A percentile compares a stretch with the other conserved stretches of the same genome.
Evolutionary conservation across 257 asterid genomes (phyloP).

Genomic region (Solanum megistacrolobum): DNA sequence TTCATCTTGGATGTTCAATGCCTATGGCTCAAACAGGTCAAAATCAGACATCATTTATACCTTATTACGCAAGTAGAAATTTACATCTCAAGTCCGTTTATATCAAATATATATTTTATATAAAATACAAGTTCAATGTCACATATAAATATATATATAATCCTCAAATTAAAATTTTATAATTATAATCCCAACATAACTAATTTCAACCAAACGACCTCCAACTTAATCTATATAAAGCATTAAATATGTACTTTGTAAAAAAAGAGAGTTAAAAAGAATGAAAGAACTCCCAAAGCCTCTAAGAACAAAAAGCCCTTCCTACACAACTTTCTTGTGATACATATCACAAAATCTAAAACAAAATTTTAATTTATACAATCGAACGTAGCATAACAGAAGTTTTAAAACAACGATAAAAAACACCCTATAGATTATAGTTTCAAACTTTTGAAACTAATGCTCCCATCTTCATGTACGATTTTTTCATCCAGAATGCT

Average conservation of each 20-base stretch:
- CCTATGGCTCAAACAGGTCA: too few relatives aligned
- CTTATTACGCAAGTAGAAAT: too few relatives aligned
- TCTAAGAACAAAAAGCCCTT: neutral
- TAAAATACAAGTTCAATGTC: neutral
- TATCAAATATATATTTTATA: too few relatives aligned
- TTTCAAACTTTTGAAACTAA: neutral
- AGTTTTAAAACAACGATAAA: neutral
- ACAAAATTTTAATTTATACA: neutral
- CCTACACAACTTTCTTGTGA: neutral
- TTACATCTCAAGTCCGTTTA: too few relatives aligned
- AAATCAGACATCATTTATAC: too few relatives aligned
- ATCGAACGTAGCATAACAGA: neutral
- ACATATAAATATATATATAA: neutral
- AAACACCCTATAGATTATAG: neutral
- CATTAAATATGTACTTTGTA: neutral
- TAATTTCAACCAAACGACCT: neutral
- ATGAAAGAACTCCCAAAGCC: neutral
- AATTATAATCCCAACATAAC: neutral
- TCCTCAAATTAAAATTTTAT: neutral
- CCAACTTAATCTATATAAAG: neutral
- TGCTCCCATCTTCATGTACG: fast-evolving
- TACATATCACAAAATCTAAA: neutral
- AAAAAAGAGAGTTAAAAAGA: neutral
- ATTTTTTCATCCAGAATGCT: neutral
- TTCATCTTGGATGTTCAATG: too few relatives aligned